Evolutionary conservation across 352 stramenopile genomes (phyloP).

Genomic region (Blastocystis sp.): DNA sequence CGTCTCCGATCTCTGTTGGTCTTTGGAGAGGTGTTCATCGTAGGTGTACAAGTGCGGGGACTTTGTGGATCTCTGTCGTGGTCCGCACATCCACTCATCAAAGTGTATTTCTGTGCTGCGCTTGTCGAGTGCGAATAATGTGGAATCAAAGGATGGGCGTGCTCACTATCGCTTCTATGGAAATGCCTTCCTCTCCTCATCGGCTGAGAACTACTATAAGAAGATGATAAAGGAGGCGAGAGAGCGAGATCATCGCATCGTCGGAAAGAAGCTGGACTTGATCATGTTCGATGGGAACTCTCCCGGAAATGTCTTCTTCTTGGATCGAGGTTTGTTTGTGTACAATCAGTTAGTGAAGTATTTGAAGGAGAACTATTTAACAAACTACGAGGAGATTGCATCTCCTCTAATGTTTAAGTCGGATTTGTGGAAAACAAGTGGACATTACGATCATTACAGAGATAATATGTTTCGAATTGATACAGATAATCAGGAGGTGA

Average conservation of each 20-base stretch:
- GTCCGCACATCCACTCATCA: constrained; percentile 89
- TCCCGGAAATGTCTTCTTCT: constrained; percentile 90
- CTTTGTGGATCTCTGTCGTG: constrained; percentile 93
- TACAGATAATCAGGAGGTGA: constrained; percentile 75
- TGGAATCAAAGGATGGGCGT: constrained; percentile 88
- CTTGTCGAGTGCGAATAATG: constrained; percentile 82
- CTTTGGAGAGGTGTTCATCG: constrained; percentile 67
- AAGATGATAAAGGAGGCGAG: constrained; percentile 87
- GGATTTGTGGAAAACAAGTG: constrained; percentile 89
- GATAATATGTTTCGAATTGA: constrained; percentile 96
- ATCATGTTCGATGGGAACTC: constrained; percentile 87
- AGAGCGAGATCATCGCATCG: constrained; percentile 85
- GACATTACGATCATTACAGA: constrained; percentile 93
- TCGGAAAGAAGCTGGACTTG: constrained; percentile 88
- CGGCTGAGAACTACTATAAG: constrained; percentile 89
- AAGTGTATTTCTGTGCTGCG: constrained; percentile 88
- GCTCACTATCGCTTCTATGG: constrained; percentile 80
- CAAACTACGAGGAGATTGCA: constrained; percentile 86
- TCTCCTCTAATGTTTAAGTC: constrained; percentile 96
- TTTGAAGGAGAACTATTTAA: constrained; percentile 79
- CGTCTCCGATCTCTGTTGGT: background rate
- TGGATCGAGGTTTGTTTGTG: constrained; percentile 89
- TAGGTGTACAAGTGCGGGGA: constrained; percentile 94
- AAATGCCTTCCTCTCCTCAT: constrained; percentile 92
- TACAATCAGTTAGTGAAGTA: constrained; percentile 96